Evolutionary conservation across 768 basidiomycete species (phyloP), one percentile per base, ranked within the genome.

Genomic region (Arthromyces matolae): DNA sequence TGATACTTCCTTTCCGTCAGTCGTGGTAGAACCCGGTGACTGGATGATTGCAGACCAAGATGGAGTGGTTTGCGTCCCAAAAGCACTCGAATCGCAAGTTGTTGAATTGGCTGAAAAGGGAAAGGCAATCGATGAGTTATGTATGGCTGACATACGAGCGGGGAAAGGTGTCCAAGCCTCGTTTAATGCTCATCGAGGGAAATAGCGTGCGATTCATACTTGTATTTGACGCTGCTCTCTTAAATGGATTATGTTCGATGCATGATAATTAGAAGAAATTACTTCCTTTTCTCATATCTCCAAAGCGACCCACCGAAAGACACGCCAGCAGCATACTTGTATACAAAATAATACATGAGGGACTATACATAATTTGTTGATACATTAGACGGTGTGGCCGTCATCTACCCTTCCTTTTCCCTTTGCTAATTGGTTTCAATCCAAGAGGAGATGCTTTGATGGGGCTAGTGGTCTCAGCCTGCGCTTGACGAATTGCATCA

Each of bases 1-100:
- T 18, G 61, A n/a, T 60, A 61, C 71, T 27, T 59, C 61, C 8
- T 82, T 87, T 55, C 77, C 81, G 2, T 52, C 78, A 0, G 73
- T 83, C 9, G 73, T 58, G 3, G 75, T 95, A 5, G 60, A 78
- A 14, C 85, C 93, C 2, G 87, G 84, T 2, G 93, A 94, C 63
- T 79, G 84, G 76, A 77, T 95, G 39, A 63, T 93, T n/a, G 91
- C 83, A 20, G 93, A 96, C 64, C 77, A 82, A 47, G 89, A 96
- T 61, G 93, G 94, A 2, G 89, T 94, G 1, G 89, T 97, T 3
- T 89, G 83, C 57, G 78, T 95, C 22, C 84, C 90, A 2, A 66
- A 62, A 27, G 69, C 65, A 3, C 53, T 83, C 37, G 73, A 80
- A 28, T 67, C 66, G 14, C 61, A 77, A 47, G 89, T 90, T 1